Evolutionary conservation across 1,284 basidiomycete species (phyloP).

Genomic region (Cutaneotrichosporon cyanovorans): DNA sequence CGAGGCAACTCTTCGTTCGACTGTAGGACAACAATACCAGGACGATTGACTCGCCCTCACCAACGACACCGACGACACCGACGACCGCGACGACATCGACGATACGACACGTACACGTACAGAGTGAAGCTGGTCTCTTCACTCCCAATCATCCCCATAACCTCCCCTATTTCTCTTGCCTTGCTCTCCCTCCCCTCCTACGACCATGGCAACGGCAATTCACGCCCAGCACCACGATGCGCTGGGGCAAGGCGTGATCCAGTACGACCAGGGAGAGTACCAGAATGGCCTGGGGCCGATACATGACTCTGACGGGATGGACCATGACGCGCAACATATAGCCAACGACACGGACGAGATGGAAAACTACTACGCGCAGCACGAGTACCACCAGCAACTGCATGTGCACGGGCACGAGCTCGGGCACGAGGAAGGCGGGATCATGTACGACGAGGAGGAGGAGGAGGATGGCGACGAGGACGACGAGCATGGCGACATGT

Average conservation of each 20-base stretch:
- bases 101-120: too few species aligned
- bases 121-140: too few species aligned
- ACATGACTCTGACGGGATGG: slow-evolving; percentile 25
- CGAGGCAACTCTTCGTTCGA: too few species aligned
- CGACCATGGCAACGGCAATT: slow-evolving; percentile 12
- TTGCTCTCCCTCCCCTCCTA: too few species aligned
- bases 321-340: slow-evolving; percentile 23
- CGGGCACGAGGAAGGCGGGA: slow-evolving; percentile 9
- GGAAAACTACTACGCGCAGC: slow-evolving; percentile 14
- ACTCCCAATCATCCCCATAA: too few species aligned
- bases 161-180: too few species aligned
- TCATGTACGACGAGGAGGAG: slow-evolving; percentile 9
- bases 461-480: slow-evolving; percentile 23
- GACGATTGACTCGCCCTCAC: too few species aligned
- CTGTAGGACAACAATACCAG: too few species aligned
- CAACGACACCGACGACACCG: too few species aligned
- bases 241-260: slow-evolving; percentile 2
- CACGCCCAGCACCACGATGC: slow-evolving; percentile 3
- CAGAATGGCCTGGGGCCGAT: slow-evolving; percentile 8
- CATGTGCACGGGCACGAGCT: too few species aligned
- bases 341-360: slow-evolving; percentile 15
- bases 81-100: too few species aligned
- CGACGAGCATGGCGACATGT: slow-evolving; percentile 37
- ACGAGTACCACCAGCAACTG: slow-evolving; percentile 16
- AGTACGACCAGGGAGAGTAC: slow-evolving; percentile 11